A percentile compares a stretch with the other conserved stretches of the same genome.
These are phyloP conservation scores for Vigna unguiculata DNA, from an alignment of 306 rosid genomes.

Conservation along the genomic window DNA sequence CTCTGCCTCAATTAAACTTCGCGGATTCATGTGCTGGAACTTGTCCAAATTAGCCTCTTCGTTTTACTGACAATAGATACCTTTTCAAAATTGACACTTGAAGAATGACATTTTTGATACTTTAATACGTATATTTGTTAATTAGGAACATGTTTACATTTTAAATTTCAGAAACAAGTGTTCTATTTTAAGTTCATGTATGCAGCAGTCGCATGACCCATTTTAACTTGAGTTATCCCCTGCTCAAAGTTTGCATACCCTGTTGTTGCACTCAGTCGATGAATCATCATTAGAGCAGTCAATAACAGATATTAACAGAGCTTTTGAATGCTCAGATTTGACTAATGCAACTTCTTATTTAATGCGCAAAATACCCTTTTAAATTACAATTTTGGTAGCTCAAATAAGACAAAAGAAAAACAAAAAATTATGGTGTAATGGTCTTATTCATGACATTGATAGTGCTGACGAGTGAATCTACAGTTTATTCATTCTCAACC, in stretches of 20 bases:
- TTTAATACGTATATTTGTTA: background rate
- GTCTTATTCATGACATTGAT: constrained; percentile 20
- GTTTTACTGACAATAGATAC: background rate
- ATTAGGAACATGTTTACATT: too few relatives aligned
- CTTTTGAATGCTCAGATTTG: constrained; percentile 19
- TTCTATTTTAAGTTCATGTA: background rate
- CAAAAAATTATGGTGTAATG: constrained; percentile 3
- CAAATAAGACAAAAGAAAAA: constrained; percentile 7
- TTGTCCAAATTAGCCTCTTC: background rate
- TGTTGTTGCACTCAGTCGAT: background rate
- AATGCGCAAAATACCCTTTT: constrained; percentile 21
- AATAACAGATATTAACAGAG: background rate
- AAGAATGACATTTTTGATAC: background rate
- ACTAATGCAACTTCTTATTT: constrained; percentile 9
- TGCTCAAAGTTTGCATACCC: background rate
- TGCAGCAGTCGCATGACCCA: background rate
- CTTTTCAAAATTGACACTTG: background rate
- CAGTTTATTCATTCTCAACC: constrained; percentile 15
- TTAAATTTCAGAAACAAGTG: background rate
- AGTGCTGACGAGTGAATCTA: constrained; percentile 12
- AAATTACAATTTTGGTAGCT: background rate
- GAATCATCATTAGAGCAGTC: too few relatives aligned
- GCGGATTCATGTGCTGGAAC: background rate
- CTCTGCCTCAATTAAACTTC: background rate
- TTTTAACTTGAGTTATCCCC: background rate